Percentiles rank a stretch among this genome's conserved stretches.
Conservation (phyloP, 192 early-diverging fungal species). For the Helicostylum pulchrum region DNA sequence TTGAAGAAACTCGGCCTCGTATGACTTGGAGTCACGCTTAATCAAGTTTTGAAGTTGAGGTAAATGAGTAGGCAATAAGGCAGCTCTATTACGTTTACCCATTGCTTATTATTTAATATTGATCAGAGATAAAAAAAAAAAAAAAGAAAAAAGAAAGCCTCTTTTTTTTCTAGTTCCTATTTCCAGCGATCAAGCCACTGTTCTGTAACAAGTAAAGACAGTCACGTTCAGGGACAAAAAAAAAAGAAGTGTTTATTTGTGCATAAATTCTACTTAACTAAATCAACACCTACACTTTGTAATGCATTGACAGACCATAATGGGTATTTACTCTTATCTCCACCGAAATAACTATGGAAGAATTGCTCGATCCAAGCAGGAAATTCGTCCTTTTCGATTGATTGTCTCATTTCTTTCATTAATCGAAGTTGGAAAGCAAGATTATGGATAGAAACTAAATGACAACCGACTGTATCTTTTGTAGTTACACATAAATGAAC, state of each 20-base stretch:
- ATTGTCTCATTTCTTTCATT: slow-evolving; percentile 73
- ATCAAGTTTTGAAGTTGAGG: slow-evolving; percentile 98
- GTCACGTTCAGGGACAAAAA: neutral
- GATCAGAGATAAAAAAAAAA: slow-evolving; percentile 1
- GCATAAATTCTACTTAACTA: slow-evolving; percentile 20
- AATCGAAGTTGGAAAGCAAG: slow-evolving; percentile 81
- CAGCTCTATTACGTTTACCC: slow-evolving; percentile 60
- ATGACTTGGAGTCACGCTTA: slow-evolving; percentile 90
- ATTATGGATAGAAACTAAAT: slow-evolving; percentile 81
- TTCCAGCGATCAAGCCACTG: slow-evolving; percentile 2
- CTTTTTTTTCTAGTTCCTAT: slow-evolving; percentile 11
- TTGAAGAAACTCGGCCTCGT: slow-evolving; percentile 90
- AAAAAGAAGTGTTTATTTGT: neutral
- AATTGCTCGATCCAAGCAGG: slow-evolving; percentile 69
- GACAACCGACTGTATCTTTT: slow-evolving; percentile 77
- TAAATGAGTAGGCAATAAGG: slow-evolving; percentile 73
- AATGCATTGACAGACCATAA: slow-evolving; percentile 72
- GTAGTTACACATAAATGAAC: slow-evolving; percentile 53
- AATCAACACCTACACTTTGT: slow-evolving; percentile 63
- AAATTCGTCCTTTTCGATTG: slow-evolving; percentile 66
- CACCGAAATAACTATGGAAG: slow-evolving; percentile 60
- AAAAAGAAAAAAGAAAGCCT: slow-evolving; percentile 7
- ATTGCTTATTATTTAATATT: slow-evolving; percentile 30
- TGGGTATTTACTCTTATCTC: slow-evolving; percentile 58
- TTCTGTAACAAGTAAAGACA: neutral